Base-by-base conservation (phyloP, 1,139 yeast genomes). In the Geotrichum phurueaensis region DNA sequence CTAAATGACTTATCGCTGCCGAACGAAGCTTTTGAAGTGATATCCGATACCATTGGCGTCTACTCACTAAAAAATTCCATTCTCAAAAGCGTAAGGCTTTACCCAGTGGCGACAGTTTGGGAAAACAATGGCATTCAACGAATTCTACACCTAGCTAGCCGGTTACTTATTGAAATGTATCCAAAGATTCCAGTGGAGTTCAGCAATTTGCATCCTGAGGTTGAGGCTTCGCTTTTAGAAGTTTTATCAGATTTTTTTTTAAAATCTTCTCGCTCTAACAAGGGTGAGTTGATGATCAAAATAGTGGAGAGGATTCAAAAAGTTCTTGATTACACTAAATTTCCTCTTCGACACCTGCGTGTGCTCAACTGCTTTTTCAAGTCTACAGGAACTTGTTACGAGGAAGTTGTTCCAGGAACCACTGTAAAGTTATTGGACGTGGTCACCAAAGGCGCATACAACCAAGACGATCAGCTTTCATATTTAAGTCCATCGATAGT, bases 181-280 rank as follows among this genome's bases (percentile, higher is more conserved):
- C 54, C 48, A 18, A 53, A 39, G 52, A 59, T 49, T 31, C 60
- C 45, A 56, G 57, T 50, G 51, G 62, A n/a, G 22, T 45, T 36
- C 36, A 55, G 52, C 22, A 51, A 54, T 43, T 36, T 59, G 18
- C 18, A 22, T 10, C 39, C 48, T 13, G 51, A 53, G 31, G 55
- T 61, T n/a, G 58, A 57, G 48, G 61, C 56, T 3, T 54, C 57
- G 9, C 29, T 57, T 9, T 36, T 62, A 7, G 63, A 62, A 45
- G 58, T 47, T 22, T 33, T 62, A 4, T 50, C 57, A 12, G 56
- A 48, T 9, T 22, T 27, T 7, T 18, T 61, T 12, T 48, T 49
- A 20, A 54, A 51, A 36, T 59, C 58, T 13, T 53, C 64, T 5
- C 51, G 54, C 9, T 20, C 56, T 1, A 55, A 51, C 15, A 54